A percentile compares a stretch with the other conserved stretches of the same genome.
phyloP scores from a whole-genome alignment of 306 rosid species.

The Sesbania bispinosa region DNA sequence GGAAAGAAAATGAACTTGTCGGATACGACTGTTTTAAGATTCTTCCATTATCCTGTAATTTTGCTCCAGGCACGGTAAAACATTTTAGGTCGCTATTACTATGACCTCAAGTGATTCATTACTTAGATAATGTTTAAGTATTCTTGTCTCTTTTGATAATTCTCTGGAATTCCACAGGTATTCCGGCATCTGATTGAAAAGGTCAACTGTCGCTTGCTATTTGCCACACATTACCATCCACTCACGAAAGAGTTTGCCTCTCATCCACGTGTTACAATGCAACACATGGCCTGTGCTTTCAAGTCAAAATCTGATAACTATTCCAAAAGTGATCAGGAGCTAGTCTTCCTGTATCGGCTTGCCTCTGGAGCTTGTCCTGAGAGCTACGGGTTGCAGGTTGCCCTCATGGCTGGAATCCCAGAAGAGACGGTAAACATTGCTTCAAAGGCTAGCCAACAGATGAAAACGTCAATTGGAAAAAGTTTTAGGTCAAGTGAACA shows the following conservation, averaged over 20 bases:
- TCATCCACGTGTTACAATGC: conserved; percentile 83
- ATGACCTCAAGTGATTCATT: not conserved
- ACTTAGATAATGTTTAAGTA: not conserved
- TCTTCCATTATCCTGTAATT: conserved; percentile 10
- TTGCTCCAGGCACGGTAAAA: not conserved
- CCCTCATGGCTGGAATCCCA: conserved; percentile 90
- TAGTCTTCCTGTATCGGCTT: conserved; percentile 79
- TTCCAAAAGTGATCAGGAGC: conserved; percentile 49
- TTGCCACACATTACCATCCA: conserved; percentile 96
- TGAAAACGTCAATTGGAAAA: conserved; percentile 62
- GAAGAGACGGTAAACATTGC: conserved; percentile 63
- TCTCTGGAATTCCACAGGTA: conserved; percentile 52
- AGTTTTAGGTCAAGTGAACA: conserved; percentile 65
- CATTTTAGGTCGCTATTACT: not conserved
- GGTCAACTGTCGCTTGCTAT: conserved; percentile 86
- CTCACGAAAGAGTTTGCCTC: conserved; percentile 89
- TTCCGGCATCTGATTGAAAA: conserved; percentile 84
- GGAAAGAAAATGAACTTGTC: conserved; percentile 1
- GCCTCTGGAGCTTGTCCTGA: conserved; percentile 79
- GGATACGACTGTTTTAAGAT: not conserved
- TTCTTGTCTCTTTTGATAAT: not conserved
- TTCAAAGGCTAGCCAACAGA: conserved; percentile 65
- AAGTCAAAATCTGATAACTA: conserved; percentile 46
- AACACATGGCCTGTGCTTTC: conserved; percentile 93
- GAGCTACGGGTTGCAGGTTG: conserved; percentile 95